Base-by-base conservation (phyloP, 1,284 basidiomycete species). In the Bjerkandera adusta region DNA sequence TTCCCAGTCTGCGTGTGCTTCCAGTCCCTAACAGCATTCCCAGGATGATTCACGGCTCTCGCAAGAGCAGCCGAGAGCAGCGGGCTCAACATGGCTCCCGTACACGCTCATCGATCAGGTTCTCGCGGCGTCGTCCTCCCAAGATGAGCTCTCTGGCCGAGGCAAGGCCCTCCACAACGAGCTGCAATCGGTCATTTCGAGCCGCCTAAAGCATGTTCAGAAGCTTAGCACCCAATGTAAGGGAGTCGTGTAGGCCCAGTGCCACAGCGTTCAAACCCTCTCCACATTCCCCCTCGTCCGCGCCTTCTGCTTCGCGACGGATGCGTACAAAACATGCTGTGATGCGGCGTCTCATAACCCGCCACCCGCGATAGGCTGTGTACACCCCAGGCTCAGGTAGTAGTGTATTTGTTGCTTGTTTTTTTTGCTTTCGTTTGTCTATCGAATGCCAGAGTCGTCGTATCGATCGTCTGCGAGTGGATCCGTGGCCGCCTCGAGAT, bases 51-150 rank as follows among this genome's bases (percentile, higher is more conserved):
- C 75, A 47, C 73, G 75, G 22, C 70, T 86, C 32, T 73, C 77
- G 41, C 76, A 76, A 49, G 70, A 79, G 43, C 69, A 74, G 11
- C 70, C 71, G n/a, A 79, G 72, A 59, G 74, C 76, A 45, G 75
- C 85, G 2, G 75, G 74, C 29, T 65, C 75, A 32, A 85, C 86
- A 1, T 91, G 88, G 80, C 69, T 92, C 22, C 91, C 93, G 3
- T 96, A 94, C 62, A 83, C 81, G 49, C 75, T 96, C 44, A 78
- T 96, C 55, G 93, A 96, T 65, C 85, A 94, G 61, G 84, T 97
- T 13, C 68, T 96, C 13, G 75, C 76, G 15, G 83, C 86, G 11
- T 80, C 84, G 1, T 72, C 75, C 38, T 70, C 77, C 21, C 74
- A 79, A 55, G 70, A 76, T 35, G 72, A 74, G 26, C 58, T 77